Percentiles rank a stretch among this genome's conserved stretches.
phyloP scores from a whole-genome alignment of 1,284 basidiomycete species.

The Ganoderma meredithae region DNA sequence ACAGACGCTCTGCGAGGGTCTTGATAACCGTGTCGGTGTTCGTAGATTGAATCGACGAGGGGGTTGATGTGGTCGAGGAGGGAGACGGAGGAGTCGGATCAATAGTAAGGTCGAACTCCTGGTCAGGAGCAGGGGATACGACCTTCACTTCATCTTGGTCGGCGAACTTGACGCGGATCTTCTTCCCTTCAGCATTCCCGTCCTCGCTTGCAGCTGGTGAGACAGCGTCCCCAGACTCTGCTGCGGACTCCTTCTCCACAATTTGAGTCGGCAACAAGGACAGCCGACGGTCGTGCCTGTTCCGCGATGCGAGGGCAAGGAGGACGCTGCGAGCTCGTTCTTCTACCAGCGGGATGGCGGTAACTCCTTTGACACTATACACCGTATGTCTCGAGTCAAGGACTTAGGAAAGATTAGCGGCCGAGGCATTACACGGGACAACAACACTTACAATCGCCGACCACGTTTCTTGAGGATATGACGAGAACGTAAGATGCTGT shows the following conservation, averaged over 20 bases:
- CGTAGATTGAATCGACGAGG: conserved; percentile 57
- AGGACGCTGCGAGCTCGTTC: conserved; percentile 62
- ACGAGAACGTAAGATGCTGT: conserved; percentile 77
- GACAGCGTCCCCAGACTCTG: conserved; percentile 20
- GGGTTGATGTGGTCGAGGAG: conserved; percentile 54
- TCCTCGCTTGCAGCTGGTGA: conserved; percentile 23
- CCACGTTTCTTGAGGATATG: conserved; percentile 62
- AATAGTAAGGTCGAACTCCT: conserved; percentile 34
- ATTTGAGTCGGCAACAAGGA: conserved; percentile 48
- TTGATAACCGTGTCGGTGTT: conserved; percentile 61
- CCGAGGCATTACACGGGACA: conserved; percentile 6
- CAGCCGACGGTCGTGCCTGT: conserved; percentile 50
- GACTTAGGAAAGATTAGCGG: conserved; percentile 49
- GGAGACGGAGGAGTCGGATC: conserved; percentile 40
- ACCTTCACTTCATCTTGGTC: conserved; percentile 51
- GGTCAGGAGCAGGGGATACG: conserved; percentile 44
- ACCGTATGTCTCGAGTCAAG: conserved; percentile 65
- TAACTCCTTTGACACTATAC: conserved; percentile 70
- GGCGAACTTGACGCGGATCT: conserved; percentile 57
- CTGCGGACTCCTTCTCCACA: conserved; percentile 19
- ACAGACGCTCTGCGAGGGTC: conserved; percentile 66
- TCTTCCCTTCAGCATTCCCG: conserved; percentile 13
- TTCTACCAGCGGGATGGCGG: conserved; percentile 70
- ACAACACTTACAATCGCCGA: conserved; percentile 66
- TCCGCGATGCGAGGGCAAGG: conserved; percentile 57